A percentile compares a stretch with the other conserved stretches of the same genome.
Conservation (phyloP, 1,284 basidiomycete species). For the Cryptococcus amylolentus region DNA sequence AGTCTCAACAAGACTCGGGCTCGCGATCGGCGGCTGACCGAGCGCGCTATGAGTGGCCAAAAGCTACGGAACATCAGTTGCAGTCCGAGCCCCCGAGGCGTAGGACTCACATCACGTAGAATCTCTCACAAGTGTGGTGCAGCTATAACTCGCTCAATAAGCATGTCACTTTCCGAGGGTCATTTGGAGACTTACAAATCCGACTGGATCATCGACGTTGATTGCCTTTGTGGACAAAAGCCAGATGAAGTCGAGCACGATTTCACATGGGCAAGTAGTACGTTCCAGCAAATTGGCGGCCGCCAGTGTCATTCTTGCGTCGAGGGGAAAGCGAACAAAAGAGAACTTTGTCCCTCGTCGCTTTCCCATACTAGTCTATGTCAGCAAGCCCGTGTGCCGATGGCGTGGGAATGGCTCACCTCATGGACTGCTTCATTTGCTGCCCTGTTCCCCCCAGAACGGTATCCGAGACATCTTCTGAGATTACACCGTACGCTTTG, state of each 20-base stretch:
- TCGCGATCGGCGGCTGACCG: constrained; percentile 21
- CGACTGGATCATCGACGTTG: constrained; percentile 25
- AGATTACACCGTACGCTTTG: constrained; percentile 25
- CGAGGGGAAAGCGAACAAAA: constrained; percentile 15
- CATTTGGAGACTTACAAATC: constrained; percentile 23
- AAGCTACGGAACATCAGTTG: constrained; percentile 15
- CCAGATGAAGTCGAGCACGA: constrained; percentile 40
- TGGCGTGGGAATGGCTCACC: constrained; percentile 4
- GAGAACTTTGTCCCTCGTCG: constrained; percentile 6
- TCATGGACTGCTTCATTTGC: constrained; percentile 15
- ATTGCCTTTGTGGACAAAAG: constrained; percentile 30
- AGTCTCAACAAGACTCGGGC: constrained; percentile 32
- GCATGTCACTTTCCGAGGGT: too few species aligned
- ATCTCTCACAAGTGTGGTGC: constrained; percentile 10
- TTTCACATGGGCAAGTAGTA: constrained; percentile 16
- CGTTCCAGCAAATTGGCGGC: constrained; percentile 16
- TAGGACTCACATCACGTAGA: constrained; percentile 18
- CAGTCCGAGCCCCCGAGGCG: not conserved
- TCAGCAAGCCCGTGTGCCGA: not conserved
- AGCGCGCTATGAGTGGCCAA: constrained; percentile 32
- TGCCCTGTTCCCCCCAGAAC: constrained; percentile 3
- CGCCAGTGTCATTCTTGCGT: constrained; percentile 19
- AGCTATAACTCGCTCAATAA: not conserved
- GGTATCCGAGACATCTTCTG: constrained; percentile 18
- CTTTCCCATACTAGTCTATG: constrained; percentile 7